Percentiles rank a stretch among this genome's conserved stretches.
Conservation (phyloP, 192 early-diverging fungal genomes). For the Neocallimastix lanati region DNA sequence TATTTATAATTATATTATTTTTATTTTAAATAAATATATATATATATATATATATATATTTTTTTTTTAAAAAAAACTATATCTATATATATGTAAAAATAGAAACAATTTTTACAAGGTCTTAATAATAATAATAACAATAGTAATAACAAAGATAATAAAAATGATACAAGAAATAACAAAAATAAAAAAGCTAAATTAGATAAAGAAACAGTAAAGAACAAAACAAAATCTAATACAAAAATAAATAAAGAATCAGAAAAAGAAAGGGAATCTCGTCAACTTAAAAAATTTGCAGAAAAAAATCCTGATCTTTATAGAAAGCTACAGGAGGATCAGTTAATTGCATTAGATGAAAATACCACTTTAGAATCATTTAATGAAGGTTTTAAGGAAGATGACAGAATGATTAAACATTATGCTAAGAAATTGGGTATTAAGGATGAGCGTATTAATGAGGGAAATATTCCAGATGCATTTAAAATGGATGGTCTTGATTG, state of each 20-base stretch:
- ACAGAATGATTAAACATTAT: conserved; percentile 21
- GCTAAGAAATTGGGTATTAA: conserved; percentile 24
- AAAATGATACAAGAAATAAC: background rate
- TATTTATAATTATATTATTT: no score
- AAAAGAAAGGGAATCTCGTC: conserved; percentile 12
- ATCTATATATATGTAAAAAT: no score
- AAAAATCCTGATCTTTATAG: conserved; percentile 24
- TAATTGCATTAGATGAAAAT: conserved; percentile 2
- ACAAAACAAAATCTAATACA: background rate
- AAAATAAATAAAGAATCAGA: background rate
- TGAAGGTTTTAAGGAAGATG: conserved; percentile 15
- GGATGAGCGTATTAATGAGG: background rate
- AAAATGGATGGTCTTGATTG: background rate
- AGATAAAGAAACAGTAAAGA: background rate
- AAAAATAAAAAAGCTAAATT: background rate
- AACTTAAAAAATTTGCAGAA: conserved; percentile 24
- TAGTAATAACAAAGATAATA: background rate
- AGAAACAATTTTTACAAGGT: background rate
- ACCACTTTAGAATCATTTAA: conserved; percentile 11
- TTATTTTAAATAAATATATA: no score
- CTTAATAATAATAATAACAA: background rate
- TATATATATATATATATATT: no score
- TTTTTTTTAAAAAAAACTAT: no score
- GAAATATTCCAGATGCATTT: background rate
- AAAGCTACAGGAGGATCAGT: conserved; percentile 13